Conservation (phyloP, 1,284 basidiomycete species). For the Leccinum subrobustum region DNA sequence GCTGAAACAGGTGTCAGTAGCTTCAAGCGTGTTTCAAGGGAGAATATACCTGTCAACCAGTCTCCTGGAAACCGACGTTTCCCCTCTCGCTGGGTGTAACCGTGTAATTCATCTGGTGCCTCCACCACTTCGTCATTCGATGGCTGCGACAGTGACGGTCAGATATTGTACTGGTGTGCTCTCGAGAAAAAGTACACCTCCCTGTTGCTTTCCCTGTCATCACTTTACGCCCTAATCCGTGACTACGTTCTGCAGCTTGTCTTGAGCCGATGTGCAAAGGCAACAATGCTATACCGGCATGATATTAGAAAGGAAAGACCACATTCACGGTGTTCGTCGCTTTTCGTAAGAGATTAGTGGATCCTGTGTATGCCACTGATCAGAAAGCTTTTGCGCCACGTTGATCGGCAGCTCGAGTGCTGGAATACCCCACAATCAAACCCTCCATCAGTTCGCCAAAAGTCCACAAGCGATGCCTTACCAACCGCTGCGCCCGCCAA, state of each 20-base stretch:
- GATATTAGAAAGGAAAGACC: too few species aligned
- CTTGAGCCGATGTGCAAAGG: too few species aligned
- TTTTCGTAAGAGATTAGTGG: not conserved
- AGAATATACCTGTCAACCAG: too few species aligned
- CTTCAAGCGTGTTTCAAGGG: too few species aligned
- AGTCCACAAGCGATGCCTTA: not conserved
- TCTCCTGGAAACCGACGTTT: slow-evolving; percentile 43
- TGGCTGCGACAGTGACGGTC: slow-evolving; percentile 35
- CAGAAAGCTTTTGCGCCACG: not conserved
- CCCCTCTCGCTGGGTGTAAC: slow-evolving; percentile 29
- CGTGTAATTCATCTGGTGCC: slow-evolving; percentile 4
- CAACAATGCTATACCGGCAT: too few species aligned
- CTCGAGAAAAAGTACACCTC: slow-evolving; percentile 35
- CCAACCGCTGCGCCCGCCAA: not conserved
- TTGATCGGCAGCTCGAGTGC: too few species aligned
- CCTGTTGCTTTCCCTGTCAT: slow-evolving; percentile 21
- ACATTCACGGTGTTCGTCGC: too few species aligned
- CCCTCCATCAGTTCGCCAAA: not conserved
- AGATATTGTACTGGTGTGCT: slow-evolving; percentile 38
- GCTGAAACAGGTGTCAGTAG: too few species aligned
- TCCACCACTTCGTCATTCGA: slow-evolving; percentile 25
- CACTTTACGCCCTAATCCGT: not conserved
- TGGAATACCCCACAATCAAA: not conserved
- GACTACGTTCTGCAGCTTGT: too few species aligned
- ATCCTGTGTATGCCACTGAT: not conserved